Conservation (phyloP, 2,329 filamentous ascomycete genomes). For the Penicillium freii region DNA sequence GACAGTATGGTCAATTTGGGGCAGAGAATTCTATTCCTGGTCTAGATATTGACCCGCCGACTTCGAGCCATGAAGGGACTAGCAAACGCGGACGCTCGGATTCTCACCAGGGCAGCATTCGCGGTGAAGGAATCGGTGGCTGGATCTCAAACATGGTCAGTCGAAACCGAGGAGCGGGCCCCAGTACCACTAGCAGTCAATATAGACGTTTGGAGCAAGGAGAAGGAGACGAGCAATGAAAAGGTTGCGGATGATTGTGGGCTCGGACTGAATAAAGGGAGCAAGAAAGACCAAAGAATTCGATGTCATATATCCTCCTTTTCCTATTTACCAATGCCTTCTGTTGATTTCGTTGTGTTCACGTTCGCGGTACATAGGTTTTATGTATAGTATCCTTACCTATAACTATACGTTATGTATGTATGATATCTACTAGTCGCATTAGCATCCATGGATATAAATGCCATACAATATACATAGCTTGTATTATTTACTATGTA, state of each 20-base stretch:
- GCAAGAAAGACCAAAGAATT: not conserved
- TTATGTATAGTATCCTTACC: too few species aligned
- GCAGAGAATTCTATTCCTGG: slow-evolving; percentile 72
- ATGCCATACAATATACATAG: not conserved
- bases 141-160: slow-evolving; percentile 69
- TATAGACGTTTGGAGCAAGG: slow-evolving; percentile 49
- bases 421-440: not conserved
- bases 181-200: slow-evolving; percentile 42
- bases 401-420: not conserved
- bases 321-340: not conserved
- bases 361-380: not conserved
- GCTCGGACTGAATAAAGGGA: not conserved
- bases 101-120: slow-evolving; percentile 34
- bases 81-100: slow-evolving; percentile 48
- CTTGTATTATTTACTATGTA: too few species aligned
- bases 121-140: slow-evolving; percentile 60
- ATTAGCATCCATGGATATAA: not conserved
- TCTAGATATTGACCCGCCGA: slow-evolving; percentile 76
- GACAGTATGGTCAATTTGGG: slow-evolving; percentile 47
- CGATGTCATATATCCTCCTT: not conserved
- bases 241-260: not conserved
- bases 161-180: slow-evolving; percentile 43
- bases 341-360: not conserved
- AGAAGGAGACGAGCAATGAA: slow-evolving; percentile 32
- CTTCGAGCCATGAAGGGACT: slow-evolving; percentile 52